Conservation (phyloP, 2,329 filamentous ascomycete genomes). For the Cladosporium sp. region DNA sequence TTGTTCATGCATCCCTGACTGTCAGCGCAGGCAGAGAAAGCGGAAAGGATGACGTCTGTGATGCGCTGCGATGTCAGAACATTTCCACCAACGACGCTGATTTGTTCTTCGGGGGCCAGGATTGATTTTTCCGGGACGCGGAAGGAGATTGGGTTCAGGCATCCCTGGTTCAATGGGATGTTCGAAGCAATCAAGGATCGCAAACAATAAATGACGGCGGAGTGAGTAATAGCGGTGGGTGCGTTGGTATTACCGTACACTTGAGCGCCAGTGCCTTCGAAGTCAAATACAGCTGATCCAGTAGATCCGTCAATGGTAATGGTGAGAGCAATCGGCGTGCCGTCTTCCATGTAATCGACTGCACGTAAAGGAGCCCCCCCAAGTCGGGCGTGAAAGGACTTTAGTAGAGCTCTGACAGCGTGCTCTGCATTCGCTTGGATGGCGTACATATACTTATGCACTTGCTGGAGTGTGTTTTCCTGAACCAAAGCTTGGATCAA, state of each 20-base stretch:
- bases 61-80: slow-evolving; percentile 29
- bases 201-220: slow-evolving; percentile 28
- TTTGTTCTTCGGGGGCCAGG: slow-evolving; percentile 21
- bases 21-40: slow-evolving; percentile 29
- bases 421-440: slow-evolving; percentile 34
- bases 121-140: slow-evolving; percentile 27
- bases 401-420: slow-evolving; percentile 30
- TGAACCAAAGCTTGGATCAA: slow-evolving; percentile 33
- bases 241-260: slow-evolving; percentile 31
- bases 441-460: slow-evolving; percentile 39
- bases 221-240: slow-evolving; percentile 34
- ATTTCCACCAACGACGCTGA: slow-evolving; percentile 31
- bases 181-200: slow-evolving; percentile 27
- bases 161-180: slow-evolving; percentile 45
- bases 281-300: slow-evolving; percentile 35
- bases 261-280: slow-evolving; percentile 36
- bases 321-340: slow-evolving; percentile 31
- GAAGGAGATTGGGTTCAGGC: slow-evolving; percentile 26
- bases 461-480: slow-evolving; percentile 32
- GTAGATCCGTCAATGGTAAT: slow-evolving; percentile 30
- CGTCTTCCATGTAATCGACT: slow-evolving; percentile 40
- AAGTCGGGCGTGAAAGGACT: slow-evolving; percentile 15
- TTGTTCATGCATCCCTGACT: slow-evolving; percentile 29
- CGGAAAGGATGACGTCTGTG: slow-evolving; percentile 29
- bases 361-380: slow-evolving; percentile 23